These are phyloP conservation scores for Schizochytrium sp. DNA, from an alignment of 108 stramenopile genomes.

Conservation along the genomic window DNA sequence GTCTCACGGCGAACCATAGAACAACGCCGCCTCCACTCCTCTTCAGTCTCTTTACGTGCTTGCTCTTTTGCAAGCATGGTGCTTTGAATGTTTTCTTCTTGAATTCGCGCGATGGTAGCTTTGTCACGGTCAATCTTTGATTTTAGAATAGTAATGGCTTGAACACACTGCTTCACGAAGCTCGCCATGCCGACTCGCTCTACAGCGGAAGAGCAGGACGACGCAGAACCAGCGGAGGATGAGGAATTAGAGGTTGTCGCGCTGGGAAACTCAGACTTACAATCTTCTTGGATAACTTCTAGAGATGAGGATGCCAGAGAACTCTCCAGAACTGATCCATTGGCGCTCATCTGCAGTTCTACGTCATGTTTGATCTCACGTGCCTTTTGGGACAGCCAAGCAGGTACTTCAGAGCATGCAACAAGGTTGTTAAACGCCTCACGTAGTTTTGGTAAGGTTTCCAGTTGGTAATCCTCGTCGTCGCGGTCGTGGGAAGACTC, in stretches of 20 bases:
- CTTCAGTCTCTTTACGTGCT: neutral
- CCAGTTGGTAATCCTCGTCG: neutral
- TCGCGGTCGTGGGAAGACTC: neutral
- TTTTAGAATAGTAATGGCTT: slow-evolving; percentile 42
- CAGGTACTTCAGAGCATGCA: neutral
- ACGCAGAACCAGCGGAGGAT: neutral
- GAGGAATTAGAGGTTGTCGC: neutral
- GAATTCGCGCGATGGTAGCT: neutral
- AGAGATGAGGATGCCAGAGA: neutral
- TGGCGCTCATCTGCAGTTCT: slow-evolving; percentile 6
- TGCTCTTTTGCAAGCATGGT: neutral
- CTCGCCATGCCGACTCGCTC: neutral
- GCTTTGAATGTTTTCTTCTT: neutral
- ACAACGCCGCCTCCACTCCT: neutral
- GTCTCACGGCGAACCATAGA: slow-evolving; percentile 31
- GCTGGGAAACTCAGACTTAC: neutral
- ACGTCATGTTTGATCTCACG: neutral
- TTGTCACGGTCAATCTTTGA: neutral
- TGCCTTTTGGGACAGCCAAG: slow-evolving; percentile 2
- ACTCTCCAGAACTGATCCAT: neutral
- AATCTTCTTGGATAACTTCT: slow-evolving; percentile 14
- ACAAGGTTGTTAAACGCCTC: slow-evolving; percentile 21
- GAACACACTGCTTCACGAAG: slow-evolving; percentile 17
- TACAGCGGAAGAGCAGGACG: neutral
- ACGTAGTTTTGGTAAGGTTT: neutral